Base-by-base conservation (phyloP, 768 basidiomycete species). In the Suillus subaureus region DNA sequence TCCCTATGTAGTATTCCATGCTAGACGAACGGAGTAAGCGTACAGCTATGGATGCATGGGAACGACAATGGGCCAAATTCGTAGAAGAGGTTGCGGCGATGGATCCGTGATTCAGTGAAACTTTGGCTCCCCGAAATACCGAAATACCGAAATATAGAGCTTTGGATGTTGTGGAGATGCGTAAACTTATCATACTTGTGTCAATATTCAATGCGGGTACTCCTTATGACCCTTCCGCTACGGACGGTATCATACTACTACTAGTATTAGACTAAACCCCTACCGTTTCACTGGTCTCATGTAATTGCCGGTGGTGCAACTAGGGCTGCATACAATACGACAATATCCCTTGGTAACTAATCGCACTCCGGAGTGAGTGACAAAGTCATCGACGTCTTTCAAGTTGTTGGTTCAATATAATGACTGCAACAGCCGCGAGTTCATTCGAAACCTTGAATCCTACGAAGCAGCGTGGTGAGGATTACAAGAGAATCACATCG, bases 1-100 rank as follows among this genome's bases (percentile, higher is more conserved):
- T 66, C n/a, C 33, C 9, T 33, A 33, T 7, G 7, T 66, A 88
- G 87, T 80, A 84, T 72, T 87, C 87, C 3, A 84, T 77, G 47
- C 74, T 89, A 58, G 79, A 79, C 1, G 68, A 62, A 2, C 74
- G 79, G 18, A 81, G 83, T 64, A 89, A 89, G 69, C 68, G 70
- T 33, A 62, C 42, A 3, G 84, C 84, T 4, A 67, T 84, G 37
- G 66, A 40, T 6, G 66, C 67, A 35, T 88, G 87, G 83, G 81
- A 84, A 65, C 73, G 68, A 61, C 75, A 78, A 35, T 87, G 87
- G 86, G 69, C 60, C 13, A 73, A 63, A 40, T 88, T 83, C 68
- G 68, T 87, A 13, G 76, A 82, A 61, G 77, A 71, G 45, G 66
- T 79, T 35, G 69, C 73, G 61, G 73, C 70, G 66, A 42, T 43